Percentiles rank a stretch among this genome's conserved stretches.
These are phyloP conservation scores for Podila epicladia DNA, from an alignment of 192 early-diverging fungal species.

Conservation along the genomic window DNA sequence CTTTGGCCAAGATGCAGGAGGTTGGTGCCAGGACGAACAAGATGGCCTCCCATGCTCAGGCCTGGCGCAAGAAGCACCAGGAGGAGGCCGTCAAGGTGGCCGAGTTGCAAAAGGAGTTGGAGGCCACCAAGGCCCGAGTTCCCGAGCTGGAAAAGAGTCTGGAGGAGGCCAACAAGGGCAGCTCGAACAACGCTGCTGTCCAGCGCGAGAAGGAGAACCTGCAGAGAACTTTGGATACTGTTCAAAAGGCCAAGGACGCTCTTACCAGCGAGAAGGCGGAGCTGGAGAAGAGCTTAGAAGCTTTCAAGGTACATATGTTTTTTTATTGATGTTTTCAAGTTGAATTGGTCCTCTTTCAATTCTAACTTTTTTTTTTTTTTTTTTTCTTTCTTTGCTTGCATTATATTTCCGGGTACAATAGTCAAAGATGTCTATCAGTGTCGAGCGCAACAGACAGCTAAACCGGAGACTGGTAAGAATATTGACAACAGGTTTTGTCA, in stretches of 20 bases:
- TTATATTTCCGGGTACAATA: background rate
- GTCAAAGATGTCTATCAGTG: background rate
- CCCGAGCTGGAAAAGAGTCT: conserved; percentile 52
- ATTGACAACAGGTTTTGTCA: background rate
- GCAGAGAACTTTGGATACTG: conserved; percentile 11
- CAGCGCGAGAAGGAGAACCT: conserved; percentile 10
- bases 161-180: conserved; percentile 38
- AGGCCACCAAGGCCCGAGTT: conserved; percentile 28
- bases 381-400: background rate
- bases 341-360: background rate
- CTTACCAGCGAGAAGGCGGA: conserved; percentile 20
- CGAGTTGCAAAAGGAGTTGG: conserved; percentile 28
- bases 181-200: conserved; percentile 9
- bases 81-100: conserved; percentile 30
- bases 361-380: background rate
- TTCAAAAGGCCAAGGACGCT: conserved; percentile 13
- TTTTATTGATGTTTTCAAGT: background rate
- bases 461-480: conserved; percentile 8
- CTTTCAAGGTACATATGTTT: conserved; percentile 17
- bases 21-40: conserved; percentile 11
- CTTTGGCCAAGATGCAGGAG: conserved; percentile 27
- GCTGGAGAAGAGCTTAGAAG: conserved; percentile 28
- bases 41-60: conserved; percentile 23
- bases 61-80: conserved; percentile 23
- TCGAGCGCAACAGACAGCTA: conserved; percentile 12